phyloP scores from a whole-genome alignment of 176 grass and related monocot species.

The Phragmites australis region DNA sequence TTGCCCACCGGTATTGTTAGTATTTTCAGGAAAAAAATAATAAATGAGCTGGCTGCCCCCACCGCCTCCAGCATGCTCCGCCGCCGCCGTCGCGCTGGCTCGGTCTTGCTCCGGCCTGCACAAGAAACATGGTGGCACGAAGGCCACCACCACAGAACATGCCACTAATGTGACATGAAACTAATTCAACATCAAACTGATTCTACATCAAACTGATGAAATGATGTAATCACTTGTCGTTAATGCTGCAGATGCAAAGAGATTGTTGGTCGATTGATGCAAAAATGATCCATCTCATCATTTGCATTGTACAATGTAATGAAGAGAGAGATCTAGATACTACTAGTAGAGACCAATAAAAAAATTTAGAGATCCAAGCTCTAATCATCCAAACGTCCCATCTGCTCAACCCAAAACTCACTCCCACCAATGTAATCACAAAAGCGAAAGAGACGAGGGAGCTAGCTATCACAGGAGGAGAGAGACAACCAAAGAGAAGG shows the following conservation, averaged over 20 bases:
- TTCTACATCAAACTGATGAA: no score
- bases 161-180: no score
- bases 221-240: not conserved
- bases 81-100: no score
- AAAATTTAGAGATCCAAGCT: not conserved
- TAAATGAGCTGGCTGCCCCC: no score
- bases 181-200: no score
- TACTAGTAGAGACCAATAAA: not conserved
- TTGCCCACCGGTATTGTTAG: no score
- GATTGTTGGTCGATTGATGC: not conserved
- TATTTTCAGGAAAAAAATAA: no score
- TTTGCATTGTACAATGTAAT: not conserved
- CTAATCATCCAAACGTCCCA: slow-evolving; percentile 10
- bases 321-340: not conserved
- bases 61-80: no score
- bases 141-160: no score
- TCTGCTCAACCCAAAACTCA: no score
- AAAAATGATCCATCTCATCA: not conserved
- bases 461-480: not conserved
- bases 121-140: no score
- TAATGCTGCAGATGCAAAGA: not conserved
- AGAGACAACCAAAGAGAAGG: not conserved
- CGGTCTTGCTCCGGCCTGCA: no score
- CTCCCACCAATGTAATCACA: not conserved
- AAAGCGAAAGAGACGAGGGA: not conserved